phyloP scores from a whole-genome alignment of 83 land plant species.

The Isoetes engelmannii region DNA sequence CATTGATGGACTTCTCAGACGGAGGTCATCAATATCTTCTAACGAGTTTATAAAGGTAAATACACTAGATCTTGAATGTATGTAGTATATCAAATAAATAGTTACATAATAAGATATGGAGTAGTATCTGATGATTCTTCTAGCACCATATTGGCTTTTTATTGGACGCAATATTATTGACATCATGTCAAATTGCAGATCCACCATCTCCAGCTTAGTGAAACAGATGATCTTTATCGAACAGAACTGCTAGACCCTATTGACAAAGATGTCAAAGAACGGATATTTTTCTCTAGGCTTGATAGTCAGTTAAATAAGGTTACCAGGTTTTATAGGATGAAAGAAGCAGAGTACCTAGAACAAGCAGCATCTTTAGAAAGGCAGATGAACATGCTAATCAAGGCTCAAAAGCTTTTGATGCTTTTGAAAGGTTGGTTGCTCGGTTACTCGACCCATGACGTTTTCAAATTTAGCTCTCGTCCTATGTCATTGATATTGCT shows the following conservation, averaged over 20 bases:
- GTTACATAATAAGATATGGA: no score
- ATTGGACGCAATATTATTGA: no score
- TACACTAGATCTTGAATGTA: background rate
- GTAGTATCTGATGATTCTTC: no score
- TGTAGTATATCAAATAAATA: no score
- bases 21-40: background rate
- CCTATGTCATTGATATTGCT: background rate
- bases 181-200: no score
- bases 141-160: no score
- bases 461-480: background rate
- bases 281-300: background rate
- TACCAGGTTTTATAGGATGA: constrained; percentile 1
- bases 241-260: constrained; percentile 6
- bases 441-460: background rate
- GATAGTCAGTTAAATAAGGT: background rate
- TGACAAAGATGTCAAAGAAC: background rate
- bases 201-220: no score
- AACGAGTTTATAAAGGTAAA: background rate
- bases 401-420: background rate
- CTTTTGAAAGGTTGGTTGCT: background rate
- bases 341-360: background rate
- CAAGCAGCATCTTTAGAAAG: background rate
- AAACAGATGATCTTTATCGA: background rate
- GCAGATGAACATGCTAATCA: background rate
- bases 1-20: background rate